Base-by-base conservation (phyloP, 2,329 filamentous ascomycete genomes). In the Dactylellina parvicollis region DNA sequence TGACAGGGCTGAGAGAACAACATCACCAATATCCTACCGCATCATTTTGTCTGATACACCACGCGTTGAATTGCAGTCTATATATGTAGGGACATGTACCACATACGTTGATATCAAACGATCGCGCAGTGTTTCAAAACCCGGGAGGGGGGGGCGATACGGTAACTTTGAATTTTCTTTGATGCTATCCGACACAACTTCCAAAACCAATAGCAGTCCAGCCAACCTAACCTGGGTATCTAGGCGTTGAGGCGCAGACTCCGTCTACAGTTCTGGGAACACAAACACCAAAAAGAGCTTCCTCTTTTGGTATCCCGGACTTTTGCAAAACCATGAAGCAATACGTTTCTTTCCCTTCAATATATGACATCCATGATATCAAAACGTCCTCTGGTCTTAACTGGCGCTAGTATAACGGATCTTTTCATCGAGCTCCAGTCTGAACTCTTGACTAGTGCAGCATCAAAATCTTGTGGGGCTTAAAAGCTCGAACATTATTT, bases 1-100 rank as follows among this genome's bases (percentile, higher is more conserved):
- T 32, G 12, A 70, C 65, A 70, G 47, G 65, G 65, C 65, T 61
- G 65, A 70, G 28, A 14, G 20, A 9, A 49, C 32, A 47, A 70
- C 40, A 20, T 26, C 30, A 44, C 34, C 54, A 32, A 56, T 26
- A 54, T 38, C 32, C 24, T 44, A 47, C 56, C 47, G 32, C 47
- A 44, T 32, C 20, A 7, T 59, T 26, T 16, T 30, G 26, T 16
- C 38, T 32, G 22, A 44, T 60, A 60, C 24, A n/a, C n/a, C n/a
- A n/a, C n/a, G n/a, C n/a, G n/a, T n/a, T n/a, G n/a, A n/a, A n/a
- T n/a, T n/a, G n/a, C n/a, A n/a, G n/a, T n/a, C n/a, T n/a, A n/a
- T n/a, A n/a, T n/a, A n/a, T n/a, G n/a, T n/a, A n/a, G n/a, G n/a
- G n/a, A n/a, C n/a, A n/a, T n/a, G n/a, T n/a, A n/a, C n/a, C n/a